A percentile compares a stretch with the other conserved stretches of the same genome.
phyloP scores from a whole-genome alignment of 306 rosid species.

The Vigna angularis region DNA sequence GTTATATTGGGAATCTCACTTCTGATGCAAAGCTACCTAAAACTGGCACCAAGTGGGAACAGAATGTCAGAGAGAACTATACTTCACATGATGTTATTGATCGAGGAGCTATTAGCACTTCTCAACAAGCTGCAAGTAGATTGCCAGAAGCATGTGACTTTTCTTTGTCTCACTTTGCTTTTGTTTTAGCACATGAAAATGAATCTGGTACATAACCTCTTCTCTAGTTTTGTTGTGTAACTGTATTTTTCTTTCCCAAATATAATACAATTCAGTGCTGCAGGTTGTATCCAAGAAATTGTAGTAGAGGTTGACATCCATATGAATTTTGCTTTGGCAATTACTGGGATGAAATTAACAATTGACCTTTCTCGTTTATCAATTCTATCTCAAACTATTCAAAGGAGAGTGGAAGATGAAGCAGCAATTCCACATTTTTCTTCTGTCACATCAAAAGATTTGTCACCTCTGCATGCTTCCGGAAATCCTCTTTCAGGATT shows the following conservation, averaged over 20 bases:
- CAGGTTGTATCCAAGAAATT: slow-evolving; percentile 77
- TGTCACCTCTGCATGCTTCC: slow-evolving; percentile 49
- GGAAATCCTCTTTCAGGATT: slow-evolving; percentile 51
- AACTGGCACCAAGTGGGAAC: slow-evolving; percentile 49
- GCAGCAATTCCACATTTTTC: slow-evolving; percentile 66
- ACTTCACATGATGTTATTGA: slow-evolving; percentile 42
- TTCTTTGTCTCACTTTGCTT: slow-evolving; percentile 59
- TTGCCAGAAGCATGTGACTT: slow-evolving; percentile 57
- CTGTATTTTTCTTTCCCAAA: not conserved
- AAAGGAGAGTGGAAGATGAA: slow-evolving; percentile 49
- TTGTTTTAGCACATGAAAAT: slow-evolving; percentile 67
- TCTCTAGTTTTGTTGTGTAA: slow-evolving; percentile 21
- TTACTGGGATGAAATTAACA: slow-evolving; percentile 53
- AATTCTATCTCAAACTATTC: slow-evolving; percentile 66
- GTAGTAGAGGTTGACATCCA: slow-evolving; percentile 65
- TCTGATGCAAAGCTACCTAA: slow-evolving; percentile 48
- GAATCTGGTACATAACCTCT: slow-evolving; percentile 62
- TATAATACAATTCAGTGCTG: slow-evolving; percentile 43
- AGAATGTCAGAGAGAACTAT: slow-evolving; percentile 47
- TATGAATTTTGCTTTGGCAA: slow-evolving; percentile 57
- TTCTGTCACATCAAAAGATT: slow-evolving; percentile 51
- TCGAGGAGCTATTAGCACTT: slow-evolving; percentile 49
- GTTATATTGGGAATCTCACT: slow-evolving; percentile 52
- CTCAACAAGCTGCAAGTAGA: slow-evolving; percentile 54
- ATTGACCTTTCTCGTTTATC: slow-evolving; percentile 69